phyloP scores from a whole-genome alignment of 495 filamentous ascomycete species.

The Penicillium antarcticum region DNA sequence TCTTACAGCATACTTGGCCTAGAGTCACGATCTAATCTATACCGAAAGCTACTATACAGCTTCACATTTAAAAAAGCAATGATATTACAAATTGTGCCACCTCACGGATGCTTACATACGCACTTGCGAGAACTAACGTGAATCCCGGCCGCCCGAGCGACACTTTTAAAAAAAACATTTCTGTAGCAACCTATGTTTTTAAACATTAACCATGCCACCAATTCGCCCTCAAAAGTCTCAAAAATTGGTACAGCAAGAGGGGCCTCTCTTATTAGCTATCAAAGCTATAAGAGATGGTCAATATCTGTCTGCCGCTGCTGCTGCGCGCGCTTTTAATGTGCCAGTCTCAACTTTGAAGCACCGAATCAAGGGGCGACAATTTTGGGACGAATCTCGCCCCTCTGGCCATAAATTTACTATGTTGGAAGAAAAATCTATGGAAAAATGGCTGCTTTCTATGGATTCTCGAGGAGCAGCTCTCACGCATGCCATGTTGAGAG shows the following conservation, averaged over 20 bases:
- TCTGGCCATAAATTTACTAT: constrained; percentile 3
- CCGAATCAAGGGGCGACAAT: not conserved
- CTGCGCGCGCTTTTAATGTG: constrained; percentile 4
- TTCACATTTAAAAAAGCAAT: too few species aligned
- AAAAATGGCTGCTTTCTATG: constrained; percentile 8
- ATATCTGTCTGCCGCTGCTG: not conserved
- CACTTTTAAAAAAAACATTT: too few species aligned
- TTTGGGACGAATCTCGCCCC: not conserved
- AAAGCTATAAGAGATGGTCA: constrained; percentile 6
- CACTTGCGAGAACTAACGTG: too few species aligned
- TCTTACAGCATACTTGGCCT: too few species aligned
- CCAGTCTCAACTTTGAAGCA: constrained; percentile 1
- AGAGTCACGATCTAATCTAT: too few species aligned
- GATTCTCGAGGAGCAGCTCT: constrained; percentile 2
- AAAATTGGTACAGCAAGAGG: not conserved
- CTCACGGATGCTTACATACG: too few species aligned
- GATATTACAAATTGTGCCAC: too few species aligned
- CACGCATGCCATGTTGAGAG: not conserved
- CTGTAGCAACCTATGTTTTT: too few species aligned
- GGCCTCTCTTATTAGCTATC: constrained; percentile 3
- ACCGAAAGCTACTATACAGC: too few species aligned
- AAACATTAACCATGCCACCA: too few species aligned
- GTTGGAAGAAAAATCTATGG: constrained; percentile 8
- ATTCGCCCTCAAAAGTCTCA: too few species aligned
- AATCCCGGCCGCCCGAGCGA: too few species aligned